These are phyloP conservation scores for Pseudopyricularia javanii DNA, from an alignment of 2,329 filamentous ascomycete species.

Conservation along the genomic window DNA sequence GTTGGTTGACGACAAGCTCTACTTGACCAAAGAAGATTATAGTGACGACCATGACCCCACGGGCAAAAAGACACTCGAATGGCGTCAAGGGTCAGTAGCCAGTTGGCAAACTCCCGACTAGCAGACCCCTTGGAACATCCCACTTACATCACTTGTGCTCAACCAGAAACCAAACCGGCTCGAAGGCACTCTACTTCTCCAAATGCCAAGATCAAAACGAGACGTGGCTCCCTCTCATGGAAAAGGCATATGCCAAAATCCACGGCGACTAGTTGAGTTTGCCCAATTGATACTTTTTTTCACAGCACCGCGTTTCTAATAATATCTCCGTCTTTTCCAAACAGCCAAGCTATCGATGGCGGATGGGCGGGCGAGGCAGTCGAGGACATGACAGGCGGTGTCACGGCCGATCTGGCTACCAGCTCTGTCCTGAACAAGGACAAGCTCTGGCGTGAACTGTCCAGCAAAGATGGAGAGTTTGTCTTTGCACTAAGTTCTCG, in stretches of 20 bases:
- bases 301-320: not conserved
- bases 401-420: slow-evolving; percentile 41
- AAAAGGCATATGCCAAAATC: slow-evolving; percentile 68
- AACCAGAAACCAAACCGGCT: slow-evolving; percentile 47
- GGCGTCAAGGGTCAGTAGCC: not conserved
- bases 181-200: slow-evolving; percentile 57
- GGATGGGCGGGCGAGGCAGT: slow-evolving; percentile 46
- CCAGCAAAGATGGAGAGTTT: slow-evolving; percentile 56
- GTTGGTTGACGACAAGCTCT: slow-evolving; percentile 62
- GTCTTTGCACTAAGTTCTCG: slow-evolving; percentile 29
- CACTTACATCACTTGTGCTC: slow-evolving; percentile 19
- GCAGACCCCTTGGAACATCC: too few species aligned
- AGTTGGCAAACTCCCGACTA: not conserved
- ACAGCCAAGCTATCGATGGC: slow-evolving; percentile 44
- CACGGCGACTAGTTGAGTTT: slow-evolving; percentile 52
- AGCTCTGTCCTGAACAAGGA: slow-evolving; percentile 53
- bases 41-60: slow-evolving; percentile 10
- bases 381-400: slow-evolving; percentile 40
- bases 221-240: slow-evolving; percentile 62
- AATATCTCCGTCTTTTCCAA: not conserved
- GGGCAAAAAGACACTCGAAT: slow-evolving; percentile 17
- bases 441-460: slow-evolving; percentile 57
- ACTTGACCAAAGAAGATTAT: slow-evolving; percentile 42
- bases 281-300: not conserved
- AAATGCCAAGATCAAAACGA: slow-evolving; percentile 58